Evolutionary conservation across 1,284 basidiomycete genomes (phyloP), one percentile per base, ranked within the genome.

Genomic region (Kalmanozyma brasiliensis): DNA sequence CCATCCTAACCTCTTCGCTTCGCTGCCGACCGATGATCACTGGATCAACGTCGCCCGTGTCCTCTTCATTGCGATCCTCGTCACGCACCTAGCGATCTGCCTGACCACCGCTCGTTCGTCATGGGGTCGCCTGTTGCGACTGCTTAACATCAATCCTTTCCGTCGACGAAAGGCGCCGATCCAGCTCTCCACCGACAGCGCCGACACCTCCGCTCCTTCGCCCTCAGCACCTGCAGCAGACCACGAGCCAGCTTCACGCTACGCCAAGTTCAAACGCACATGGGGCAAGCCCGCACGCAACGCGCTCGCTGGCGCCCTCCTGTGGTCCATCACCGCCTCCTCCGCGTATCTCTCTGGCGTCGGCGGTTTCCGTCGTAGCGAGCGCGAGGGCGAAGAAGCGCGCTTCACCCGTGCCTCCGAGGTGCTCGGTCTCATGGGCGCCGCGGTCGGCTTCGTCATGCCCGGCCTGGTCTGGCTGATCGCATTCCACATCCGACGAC

Each of bases 401-500:
- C 59, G 78, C 4, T 81, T 81, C 35, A 65, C 74, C 7, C 73
- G 75, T 1, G 70, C 72, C 1, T 34, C 72, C 23, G 77, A 81
- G 52, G 49, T 73, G 20, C 51, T 78, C 16, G 79, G 79, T 7
- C 58, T 81, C 8, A 45, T 80, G 38, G 78, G 78, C 6, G 78
- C 77, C 3, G 60, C 53, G 9, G 79, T 78, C 1, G 79, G 78
- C 7, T 79, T 78, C 29, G 67, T 81, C 20, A 65, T 79, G 47
- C 79, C 79, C 3, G 73, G 74, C 2, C 32, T 81, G 16, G 75
- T 77, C n/a, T 81, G 79, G 79, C 62, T 77, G 46, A 68, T 80
- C 14, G 32, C 80, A 19, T 80, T 81, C 49, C 68, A 73, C 32
- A 63, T 81, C 17, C 73, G 78, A 17, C 53, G 71, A 13, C 79